Conservation (phyloP, 305 asterid genomes). For the Fraxinus xanthoxyloides region DNA sequence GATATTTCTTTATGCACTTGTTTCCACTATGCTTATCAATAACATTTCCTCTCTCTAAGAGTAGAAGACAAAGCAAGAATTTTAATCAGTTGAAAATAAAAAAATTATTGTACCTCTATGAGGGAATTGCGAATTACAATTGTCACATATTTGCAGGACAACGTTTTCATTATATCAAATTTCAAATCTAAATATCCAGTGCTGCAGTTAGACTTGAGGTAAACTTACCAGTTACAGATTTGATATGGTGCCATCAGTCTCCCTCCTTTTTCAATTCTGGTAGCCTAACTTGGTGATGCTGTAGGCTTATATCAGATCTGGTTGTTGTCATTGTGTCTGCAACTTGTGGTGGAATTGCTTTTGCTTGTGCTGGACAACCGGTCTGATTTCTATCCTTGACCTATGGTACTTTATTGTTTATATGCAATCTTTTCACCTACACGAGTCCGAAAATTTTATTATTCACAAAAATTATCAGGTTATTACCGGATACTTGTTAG, state of each 20-base stretch:
- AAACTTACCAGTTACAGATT: constrained; percentile 22
- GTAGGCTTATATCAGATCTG: constrained; percentile 93
- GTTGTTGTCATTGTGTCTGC: constrained; percentile 99
- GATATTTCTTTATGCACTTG: neutral
- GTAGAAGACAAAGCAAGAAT: constrained; percentile 2
- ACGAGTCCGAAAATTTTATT: constrained; percentile 17
- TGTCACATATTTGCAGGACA: constrained; percentile 59
- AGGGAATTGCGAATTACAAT: constrained; percentile 17
- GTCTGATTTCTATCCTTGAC: constrained; percentile 45
- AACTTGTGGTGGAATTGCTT: constrained; percentile 98
- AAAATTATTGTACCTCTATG: neutral
- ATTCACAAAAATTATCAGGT: constrained; percentile 53
- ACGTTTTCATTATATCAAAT: constrained; percentile 92
- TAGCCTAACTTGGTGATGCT: constrained; percentile 30
- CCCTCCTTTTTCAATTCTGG: constrained; percentile 14
- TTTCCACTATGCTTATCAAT: neutral
- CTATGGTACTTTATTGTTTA: constrained; percentile 5
- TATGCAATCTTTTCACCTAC: constrained; percentile 9
- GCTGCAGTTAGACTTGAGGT: constrained; percentile 93
- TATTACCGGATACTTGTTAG: constrained; percentile 52
- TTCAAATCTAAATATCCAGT: constrained; percentile 95
- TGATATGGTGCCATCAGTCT: constrained; percentile 5
- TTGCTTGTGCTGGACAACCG: constrained; percentile 99
- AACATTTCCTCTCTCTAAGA: neutral
- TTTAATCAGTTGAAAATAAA: constrained; percentile 3